Percentiles rank a stretch among this genome's conserved stretches.
Conservation (phyloP, 148 eudicot genomes). For the Rhododendron kiyosumense region DNA sequence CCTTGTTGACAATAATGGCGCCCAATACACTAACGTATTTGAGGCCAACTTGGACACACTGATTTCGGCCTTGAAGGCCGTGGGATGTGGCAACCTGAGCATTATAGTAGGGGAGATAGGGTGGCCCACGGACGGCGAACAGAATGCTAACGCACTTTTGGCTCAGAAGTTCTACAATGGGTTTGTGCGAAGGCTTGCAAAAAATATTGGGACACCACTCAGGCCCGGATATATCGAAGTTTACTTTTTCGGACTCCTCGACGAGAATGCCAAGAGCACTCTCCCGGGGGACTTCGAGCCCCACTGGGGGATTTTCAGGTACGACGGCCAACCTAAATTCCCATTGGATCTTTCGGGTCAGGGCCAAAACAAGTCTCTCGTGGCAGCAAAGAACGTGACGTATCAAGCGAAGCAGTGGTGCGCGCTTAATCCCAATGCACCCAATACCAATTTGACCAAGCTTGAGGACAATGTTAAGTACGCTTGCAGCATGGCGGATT, state of each 20-base stretch:
- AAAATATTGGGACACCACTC: conserved; percentile 74
- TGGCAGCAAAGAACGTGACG: conserved; percentile 54
- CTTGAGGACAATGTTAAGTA: conserved; percentile 49
- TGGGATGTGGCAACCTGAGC: conserved; percentile 42
- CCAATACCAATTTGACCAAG: conserved; percentile 38
- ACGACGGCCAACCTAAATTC: conserved; percentile 84
- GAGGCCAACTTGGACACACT: conserved; percentile 88
- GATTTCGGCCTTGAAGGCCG: conserved; percentile 59
- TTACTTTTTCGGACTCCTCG: conserved; percentile 74
- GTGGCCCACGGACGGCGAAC: conserved; percentile 94
- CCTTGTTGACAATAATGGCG: conserved; percentile 42
- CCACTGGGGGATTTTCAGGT: conserved; percentile 88
- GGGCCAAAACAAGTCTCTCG: conserved; percentile 39
- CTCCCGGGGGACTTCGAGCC: conserved; percentile 84
- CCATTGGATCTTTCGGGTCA: conserved; percentile 54
- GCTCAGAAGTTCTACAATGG: conserved; percentile 72
- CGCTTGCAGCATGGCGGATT: conserved; percentile 69
- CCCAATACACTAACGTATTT: conserved; percentile 68
- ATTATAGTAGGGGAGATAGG: conserved; percentile 88
- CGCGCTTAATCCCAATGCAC: conserved; percentile 34
- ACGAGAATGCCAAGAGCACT: conserved; percentile 71
- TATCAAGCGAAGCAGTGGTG: conserved; percentile 70
- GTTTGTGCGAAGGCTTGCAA: conserved; percentile 50
- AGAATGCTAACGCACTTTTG: conserved; percentile 45
- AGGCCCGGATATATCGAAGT: conserved; percentile 69